phyloP scores from a whole-genome alignment of 306 rosid genomes.

The Sicyos edulis region DNA sequence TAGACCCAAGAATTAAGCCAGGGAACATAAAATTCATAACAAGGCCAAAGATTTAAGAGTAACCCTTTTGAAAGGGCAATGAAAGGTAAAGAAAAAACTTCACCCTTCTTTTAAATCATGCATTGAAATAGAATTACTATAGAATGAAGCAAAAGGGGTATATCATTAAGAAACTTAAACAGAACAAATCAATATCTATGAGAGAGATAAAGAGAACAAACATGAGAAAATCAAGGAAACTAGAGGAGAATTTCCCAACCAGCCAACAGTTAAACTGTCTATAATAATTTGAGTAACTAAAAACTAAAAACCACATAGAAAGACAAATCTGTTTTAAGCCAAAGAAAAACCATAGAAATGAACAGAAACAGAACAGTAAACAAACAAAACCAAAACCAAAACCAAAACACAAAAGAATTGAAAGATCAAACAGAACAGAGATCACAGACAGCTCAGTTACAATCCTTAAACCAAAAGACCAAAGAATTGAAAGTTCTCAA shows the following conservation, averaged over 20 bases:
- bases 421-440: not conserved
- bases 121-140: not conserved
- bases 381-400: not conserved
- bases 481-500: not conserved
- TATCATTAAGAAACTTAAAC: not conserved
- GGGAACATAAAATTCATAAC: not conserved
- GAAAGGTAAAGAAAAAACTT: not conserved
- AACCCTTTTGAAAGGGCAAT: not conserved
- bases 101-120: not conserved
- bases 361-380: not conserved
- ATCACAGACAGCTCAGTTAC: not conserved
- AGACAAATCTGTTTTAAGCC: conserved; percentile 4
- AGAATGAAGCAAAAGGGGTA: not conserved
- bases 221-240: conserved; percentile 8
- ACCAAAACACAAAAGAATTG: not conserved
- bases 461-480: not conserved
- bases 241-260: not conserved
- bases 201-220: not conserved
- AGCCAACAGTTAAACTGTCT: conserved; percentile 1
- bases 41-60: not conserved
- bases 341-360: not conserved
- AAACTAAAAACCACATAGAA: conserved; percentile 10
- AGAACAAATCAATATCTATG: not conserved
- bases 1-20: not conserved
- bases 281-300: not conserved